Percentiles rank a stretch among this genome's conserved stretches.
Conservation (phyloP, 2,329 filamentous ascomycete genomes). For the Nemania abortiva region DNA sequence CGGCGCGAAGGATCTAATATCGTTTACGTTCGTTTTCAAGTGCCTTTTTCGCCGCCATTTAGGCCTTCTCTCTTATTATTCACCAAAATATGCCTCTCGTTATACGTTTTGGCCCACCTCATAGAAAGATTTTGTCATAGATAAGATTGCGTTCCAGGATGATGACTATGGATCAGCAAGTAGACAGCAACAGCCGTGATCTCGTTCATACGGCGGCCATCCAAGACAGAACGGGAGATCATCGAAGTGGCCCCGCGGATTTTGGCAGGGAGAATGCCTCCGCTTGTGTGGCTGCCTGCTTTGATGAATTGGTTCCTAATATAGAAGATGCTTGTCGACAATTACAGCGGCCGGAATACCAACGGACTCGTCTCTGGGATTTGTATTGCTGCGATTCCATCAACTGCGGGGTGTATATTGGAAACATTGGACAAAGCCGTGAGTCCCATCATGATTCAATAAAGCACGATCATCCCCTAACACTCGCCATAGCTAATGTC, state of each 20-base stretch:
- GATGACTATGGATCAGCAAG: conserved; percentile 38
- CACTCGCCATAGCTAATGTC: conserved; percentile 58
- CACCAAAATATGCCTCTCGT: conserved; percentile 46
- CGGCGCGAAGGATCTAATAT: conserved; percentile 37
- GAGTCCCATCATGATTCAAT: conserved; percentile 46
- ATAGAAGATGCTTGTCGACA: conserved; percentile 44
- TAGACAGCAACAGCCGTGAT: conserved; percentile 9
- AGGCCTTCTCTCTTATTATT: conserved; percentile 24
- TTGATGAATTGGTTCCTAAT: conserved; percentile 40
- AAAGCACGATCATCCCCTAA: conserved; percentile 25
- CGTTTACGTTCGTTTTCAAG: conserved; percentile 45
- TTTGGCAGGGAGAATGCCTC: conserved; percentile 39
- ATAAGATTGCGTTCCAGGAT: conserved; percentile 17
- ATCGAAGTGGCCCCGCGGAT: conserved; percentile 26
- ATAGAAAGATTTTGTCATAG: conserved; percentile 44
- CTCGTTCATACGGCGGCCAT: conserved; percentile 7
- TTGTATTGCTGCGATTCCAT: conserved; percentile 66
- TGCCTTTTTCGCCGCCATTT: conserved; percentile 22
- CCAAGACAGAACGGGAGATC: conserved; percentile 18
- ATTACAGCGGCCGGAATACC: conserved; percentile 40
- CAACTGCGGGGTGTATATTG: conserved; percentile 61
- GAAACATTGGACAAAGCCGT: conserved; percentile 58
- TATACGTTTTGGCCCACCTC: conserved; percentile 34
- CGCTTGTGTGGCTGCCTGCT: conserved; percentile 46
- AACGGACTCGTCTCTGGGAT: conserved; percentile 55